Evolutionary conservation across 306 rosid genomes (phyloP).

Genomic region (Sesbania bispinosa): DNA sequence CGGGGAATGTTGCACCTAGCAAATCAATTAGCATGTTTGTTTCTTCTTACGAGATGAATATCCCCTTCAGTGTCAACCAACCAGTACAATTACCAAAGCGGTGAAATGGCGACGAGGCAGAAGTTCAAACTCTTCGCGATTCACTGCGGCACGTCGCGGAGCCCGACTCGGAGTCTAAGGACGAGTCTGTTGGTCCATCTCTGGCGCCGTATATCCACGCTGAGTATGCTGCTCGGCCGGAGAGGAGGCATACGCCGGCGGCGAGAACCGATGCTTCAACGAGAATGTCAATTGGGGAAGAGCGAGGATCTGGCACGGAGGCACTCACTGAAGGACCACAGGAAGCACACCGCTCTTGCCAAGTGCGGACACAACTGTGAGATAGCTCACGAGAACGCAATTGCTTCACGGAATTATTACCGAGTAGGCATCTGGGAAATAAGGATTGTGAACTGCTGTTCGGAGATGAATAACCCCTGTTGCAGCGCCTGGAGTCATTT

Average conservation of each 20-base stretch:
- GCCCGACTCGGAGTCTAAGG: slow-evolving; percentile 37
- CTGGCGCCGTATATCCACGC: slow-evolving; percentile 60
- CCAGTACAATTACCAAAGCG: not conserved
- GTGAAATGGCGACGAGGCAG: slow-evolving; percentile 59
- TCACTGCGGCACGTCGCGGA: slow-evolving; percentile 58
- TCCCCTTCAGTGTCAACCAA: not conserved
- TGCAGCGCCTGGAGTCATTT: too few relatives aligned
- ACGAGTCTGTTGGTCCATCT: slow-evolving; percentile 50
- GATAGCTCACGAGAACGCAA: too few relatives aligned
- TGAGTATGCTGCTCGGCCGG: slow-evolving; percentile 56
- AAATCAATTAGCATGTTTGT: not conserved
- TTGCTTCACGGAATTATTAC: too few relatives aligned
- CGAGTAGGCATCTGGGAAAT: too few relatives aligned
- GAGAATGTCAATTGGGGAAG: slow-evolving; percentile 10
- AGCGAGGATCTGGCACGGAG: slow-evolving; percentile 30
- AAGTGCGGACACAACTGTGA: too few relatives aligned
- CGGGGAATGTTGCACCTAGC: too few relatives aligned
- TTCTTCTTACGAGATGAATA: not conserved
- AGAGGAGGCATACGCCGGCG: slow-evolving; percentile 15
- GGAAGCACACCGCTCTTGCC: too few relatives aligned
- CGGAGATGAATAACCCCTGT: too few relatives aligned
- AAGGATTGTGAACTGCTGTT: too few relatives aligned
- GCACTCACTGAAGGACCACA: slow-evolving; percentile 54
- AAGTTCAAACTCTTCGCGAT: slow-evolving; percentile 51
- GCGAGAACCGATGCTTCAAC: slow-evolving; percentile 8